Evolutionary conservation across 305 asterid genomes (phyloP), one percentile per base, ranked within the genome.

Genomic region (Lippia alba): DNA sequence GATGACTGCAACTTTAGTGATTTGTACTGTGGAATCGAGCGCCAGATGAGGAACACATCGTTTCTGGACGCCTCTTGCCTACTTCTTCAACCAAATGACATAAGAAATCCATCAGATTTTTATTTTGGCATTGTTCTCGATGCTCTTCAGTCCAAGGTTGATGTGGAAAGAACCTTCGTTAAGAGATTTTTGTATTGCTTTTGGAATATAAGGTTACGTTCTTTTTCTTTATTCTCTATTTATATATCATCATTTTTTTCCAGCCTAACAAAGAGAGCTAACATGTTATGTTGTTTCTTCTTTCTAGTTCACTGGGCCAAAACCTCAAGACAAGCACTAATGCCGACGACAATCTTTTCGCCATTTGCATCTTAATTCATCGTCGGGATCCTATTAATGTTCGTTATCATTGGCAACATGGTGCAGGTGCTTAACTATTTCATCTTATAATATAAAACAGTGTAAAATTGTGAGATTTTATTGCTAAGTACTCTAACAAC

Each of bases 301-400:
- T 5, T 70, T 70, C 79, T 84, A 90, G 96, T 75, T 86, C 96
- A 53, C 32, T 88, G 30, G 95, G 96, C 40, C 96, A 90, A 70
- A 85, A 85, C 73, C 95, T 88, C 11, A 66, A 61, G 46, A 87
- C 94, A 51, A 84, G 91, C 79, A 82, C 80, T 18, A 84, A 56
- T 58, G 69, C 62, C 0, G 14, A 79, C 63, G 96, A 87, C 79
- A 87, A 76, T 45, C 65, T 77, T 14, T 90, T 86, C 30, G 89
- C 91, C 32, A 51, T 86, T 56, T 50, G 24, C 70, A 67, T 87
- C 70, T 80, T 89, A 33, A 75, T 89, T 89, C 40, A 75, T 89
- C 49, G 30, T 78, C 10, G 94, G 92, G 30, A 71, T 90, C 72
- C 73, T 87, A 67, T 79, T 87, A 33, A 86, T 90, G 59, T 56